Evolutionary conservation across 169 alveolate species (phyloP), one percentile per base, ranked within the genome.

Genomic region (Plasmodium yoelii): DNA sequence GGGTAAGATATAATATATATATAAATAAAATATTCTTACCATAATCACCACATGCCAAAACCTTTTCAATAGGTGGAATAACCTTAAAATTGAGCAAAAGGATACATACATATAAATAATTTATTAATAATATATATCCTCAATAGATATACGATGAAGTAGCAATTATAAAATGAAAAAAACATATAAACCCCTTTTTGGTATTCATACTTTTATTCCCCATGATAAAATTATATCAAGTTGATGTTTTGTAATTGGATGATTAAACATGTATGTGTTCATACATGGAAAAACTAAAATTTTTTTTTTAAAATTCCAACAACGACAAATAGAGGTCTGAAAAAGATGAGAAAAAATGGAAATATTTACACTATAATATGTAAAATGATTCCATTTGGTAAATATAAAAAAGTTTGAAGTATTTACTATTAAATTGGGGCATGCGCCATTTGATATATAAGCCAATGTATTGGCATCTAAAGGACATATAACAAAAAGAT

Each of bases 401-500:
- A 34, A 4, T 34, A 44, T 46, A 34, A 4, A 34, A 6, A 34
- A 3, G 0, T 34, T 34, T 34, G 42, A 34, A 34, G 39, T 28
- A 44, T 87, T 56, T 67, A 95, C 98, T 89, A 97, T 92, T 28
- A 98, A 82, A 60, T 97, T 97, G 90, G 97, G 99, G 89, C 99
- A 97, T 28, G 96, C 87, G 5, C 99, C 99, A 65, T 92, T 75
- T 2, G 98, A 75, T 2, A 98, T 59, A 87, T 97, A 97, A 2
- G 98, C 99, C 28, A 98, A 67, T 10, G 99, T 97, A 92, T 98
- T 98, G 18, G 99, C 99, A 28, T 97, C 95, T 60, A 97, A 70
- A 5, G 99, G 99, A 19, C 98, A 97, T 5, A 98, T 94, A 7
- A 97, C 75, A 13, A 96, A 92, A 8, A 96, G 47, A 44, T 95